Percentiles rank a stretch among this genome's conserved stretches.
These are phyloP conservation scores for Coemansia sp. DNA, from an alignment of 192 early-diverging fungal genomes.

Conservation along the genomic window DNA sequence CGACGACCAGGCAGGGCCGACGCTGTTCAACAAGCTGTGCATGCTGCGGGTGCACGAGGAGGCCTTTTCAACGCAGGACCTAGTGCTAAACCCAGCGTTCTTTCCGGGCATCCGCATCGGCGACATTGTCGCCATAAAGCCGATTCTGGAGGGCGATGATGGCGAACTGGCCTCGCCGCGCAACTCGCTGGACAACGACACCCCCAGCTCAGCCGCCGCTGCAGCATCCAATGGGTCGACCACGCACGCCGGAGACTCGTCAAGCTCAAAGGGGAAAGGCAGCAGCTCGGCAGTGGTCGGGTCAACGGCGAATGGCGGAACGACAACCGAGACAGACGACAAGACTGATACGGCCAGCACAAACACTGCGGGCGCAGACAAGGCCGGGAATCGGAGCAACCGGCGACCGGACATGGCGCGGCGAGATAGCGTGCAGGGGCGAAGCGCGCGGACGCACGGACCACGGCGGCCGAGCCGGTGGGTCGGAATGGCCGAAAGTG, in stretches of 20 bases:
- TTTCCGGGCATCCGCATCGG: constrained; percentile 47
- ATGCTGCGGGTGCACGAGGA: constrained; percentile 44
- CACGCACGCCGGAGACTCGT: not conserved
- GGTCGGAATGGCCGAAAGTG: constrained; percentile 5
- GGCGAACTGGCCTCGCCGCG: constrained; percentile 22
- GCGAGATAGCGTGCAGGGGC: not conserved
- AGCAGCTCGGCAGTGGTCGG: not conserved
- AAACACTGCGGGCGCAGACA: not conserved
- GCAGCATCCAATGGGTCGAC: not conserved
- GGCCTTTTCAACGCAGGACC: constrained; percentile 28
- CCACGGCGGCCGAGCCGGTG: constrained; percentile 4
- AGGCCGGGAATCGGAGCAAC: not conserved
- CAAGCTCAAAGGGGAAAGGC: not conserved
- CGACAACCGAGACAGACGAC: not conserved
- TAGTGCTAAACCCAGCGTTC: constrained; percentile 42
- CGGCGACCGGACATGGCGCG: not conserved
- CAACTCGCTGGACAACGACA: constrained; percentile 23
- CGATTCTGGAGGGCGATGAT: constrained; percentile 14
- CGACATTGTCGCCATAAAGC: constrained; percentile 45
- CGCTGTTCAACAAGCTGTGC: constrained; percentile 38
- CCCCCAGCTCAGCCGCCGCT: not conserved
- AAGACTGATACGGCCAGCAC: not conserved
- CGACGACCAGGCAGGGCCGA: constrained; percentile 9
- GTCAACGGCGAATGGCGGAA: not conserved
- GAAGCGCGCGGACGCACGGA: not conserved